A percentile compares a stretch with the other conserved stretches of the same genome.
phyloP scores from a whole-genome alignment of 768 basidiomycete genomes.

The Brasilioporus rufonigricans region DNA sequence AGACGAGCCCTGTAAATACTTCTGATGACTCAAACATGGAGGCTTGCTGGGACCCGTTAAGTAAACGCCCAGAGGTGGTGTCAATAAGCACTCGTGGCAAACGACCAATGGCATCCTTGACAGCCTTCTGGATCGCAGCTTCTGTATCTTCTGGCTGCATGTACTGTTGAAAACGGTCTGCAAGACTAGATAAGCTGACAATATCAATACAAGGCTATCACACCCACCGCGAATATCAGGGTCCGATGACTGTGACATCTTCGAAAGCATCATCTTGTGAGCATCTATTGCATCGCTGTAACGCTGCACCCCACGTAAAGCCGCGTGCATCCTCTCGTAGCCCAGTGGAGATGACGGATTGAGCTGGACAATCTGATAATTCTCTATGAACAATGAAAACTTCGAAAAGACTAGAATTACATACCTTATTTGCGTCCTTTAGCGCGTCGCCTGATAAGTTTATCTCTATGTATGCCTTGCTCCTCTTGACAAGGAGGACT shows the following conservation, averaged over 20 bases:
- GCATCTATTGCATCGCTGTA: background rate
- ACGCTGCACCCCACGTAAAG: background rate
- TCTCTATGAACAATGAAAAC: background rate
- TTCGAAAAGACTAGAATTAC: background rate
- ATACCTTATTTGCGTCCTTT: background rate
- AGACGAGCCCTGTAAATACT: slow-evolving; percentile 2
- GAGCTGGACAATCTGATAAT: background rate
- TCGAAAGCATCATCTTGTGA: background rate
- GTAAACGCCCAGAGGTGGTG: slow-evolving; percentile 1
- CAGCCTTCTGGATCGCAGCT: background rate
- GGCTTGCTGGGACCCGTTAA: slow-evolving; percentile 1
- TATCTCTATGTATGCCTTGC: background rate
- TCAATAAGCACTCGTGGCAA: background rate
- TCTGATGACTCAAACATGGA: slow-evolving; percentile 2
- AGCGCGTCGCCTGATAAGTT: background rate
- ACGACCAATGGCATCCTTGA: background rate
- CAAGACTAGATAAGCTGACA: no score
- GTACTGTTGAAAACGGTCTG: background rate
- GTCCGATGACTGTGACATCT: no score
- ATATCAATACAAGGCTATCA: no score
- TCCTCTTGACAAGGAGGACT: background rate
- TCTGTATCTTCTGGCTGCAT: background rate
- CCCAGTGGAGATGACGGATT: background rate
- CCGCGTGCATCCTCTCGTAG: no score
- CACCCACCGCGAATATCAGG: background rate